Conservation (phyloP, 1,284 basidiomycete species). For the Somion occarium region DNA sequence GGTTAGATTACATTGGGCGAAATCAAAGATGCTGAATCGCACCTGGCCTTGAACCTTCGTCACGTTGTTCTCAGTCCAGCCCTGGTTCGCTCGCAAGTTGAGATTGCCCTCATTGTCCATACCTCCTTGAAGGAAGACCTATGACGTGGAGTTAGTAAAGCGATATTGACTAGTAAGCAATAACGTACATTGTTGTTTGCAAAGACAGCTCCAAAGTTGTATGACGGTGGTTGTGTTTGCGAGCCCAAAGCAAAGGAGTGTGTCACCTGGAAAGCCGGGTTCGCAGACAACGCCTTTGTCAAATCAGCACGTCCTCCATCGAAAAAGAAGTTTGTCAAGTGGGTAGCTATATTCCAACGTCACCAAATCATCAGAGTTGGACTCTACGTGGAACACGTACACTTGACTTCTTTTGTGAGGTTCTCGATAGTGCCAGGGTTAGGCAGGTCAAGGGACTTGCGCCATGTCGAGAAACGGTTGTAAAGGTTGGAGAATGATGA, state of each 20-base stretch:
- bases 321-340: constrained; percentile 93
- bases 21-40: constrained; percentile 1
- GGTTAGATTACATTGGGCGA: constrained; percentile 15
- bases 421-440: constrained; percentile 91
- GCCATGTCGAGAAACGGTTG: constrained; percentile 75
- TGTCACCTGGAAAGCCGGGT: constrained; percentile 96
- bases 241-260: constrained; percentile 92
- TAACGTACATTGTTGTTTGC: constrained; percentile 78
- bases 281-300: constrained; percentile 89
- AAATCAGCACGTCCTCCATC: constrained; percentile 97
- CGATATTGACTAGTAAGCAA: background rate
- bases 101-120: constrained; percentile 93
- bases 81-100: constrained; percentile 87
- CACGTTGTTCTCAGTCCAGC: constrained; percentile 77
- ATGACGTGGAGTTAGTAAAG: background rate
- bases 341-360: constrained; percentile 58
- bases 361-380: too few species aligned
- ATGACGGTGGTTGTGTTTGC: constrained; percentile 71
- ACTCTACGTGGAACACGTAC: constrained; percentile 35
- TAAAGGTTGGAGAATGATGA: constrained; percentile 60
- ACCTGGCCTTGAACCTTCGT: constrained; percentile 93
- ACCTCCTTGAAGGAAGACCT: constrained; percentile 92
- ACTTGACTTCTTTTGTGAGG: constrained; percentile 85
- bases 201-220: constrained; percentile 94
- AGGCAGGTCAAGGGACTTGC: constrained; percentile 72